phyloP scores from a whole-genome alignment of 306 rosid species.

The Dryas drummondii region DNA sequence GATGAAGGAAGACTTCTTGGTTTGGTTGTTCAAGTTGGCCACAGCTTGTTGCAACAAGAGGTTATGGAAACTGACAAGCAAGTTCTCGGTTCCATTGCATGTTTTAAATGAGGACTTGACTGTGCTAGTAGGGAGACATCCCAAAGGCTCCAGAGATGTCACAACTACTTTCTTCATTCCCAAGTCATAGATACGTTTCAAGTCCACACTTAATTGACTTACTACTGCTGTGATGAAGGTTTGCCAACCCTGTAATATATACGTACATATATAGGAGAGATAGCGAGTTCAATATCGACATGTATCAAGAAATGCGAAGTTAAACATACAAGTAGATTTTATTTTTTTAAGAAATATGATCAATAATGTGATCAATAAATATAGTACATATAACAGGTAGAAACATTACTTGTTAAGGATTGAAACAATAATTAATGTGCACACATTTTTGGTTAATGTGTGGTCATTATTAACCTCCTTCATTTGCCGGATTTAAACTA shows the following conservation, averaged over 20 bases:
- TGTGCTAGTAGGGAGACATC: conserved; percentile 68
- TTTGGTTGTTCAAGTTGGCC: conserved; percentile 45
- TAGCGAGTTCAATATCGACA: neutral
- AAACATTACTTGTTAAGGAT: too few species aligned
- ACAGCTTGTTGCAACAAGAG: conserved; percentile 54
- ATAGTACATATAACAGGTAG: too few species aligned
- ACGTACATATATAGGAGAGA: neutral
- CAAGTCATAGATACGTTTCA: conserved; percentile 51
- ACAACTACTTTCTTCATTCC: conserved; percentile 73
- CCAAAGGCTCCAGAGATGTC: conserved; percentile 60
- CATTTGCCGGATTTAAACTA: neutral
- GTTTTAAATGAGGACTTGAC: conserved; percentile 34
- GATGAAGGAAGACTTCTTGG: conserved; percentile 26
- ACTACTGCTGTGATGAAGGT: conserved; percentile 55
- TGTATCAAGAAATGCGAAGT: too few species aligned
- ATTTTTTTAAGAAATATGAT: too few species aligned
- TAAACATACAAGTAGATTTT: too few species aligned
- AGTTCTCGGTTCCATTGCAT: conserved; percentile 53
- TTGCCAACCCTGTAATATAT: conserved; percentile 43
- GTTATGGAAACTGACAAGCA: conserved; percentile 58
- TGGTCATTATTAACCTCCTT: neutral
- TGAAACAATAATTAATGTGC: too few species aligned
- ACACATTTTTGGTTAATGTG: too few species aligned
- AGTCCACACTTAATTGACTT: conserved; percentile 44
- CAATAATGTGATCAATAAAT: too few species aligned